Conservation (phyloP, 106 monocot genomes). For the Acorus gramineus region DNA sequence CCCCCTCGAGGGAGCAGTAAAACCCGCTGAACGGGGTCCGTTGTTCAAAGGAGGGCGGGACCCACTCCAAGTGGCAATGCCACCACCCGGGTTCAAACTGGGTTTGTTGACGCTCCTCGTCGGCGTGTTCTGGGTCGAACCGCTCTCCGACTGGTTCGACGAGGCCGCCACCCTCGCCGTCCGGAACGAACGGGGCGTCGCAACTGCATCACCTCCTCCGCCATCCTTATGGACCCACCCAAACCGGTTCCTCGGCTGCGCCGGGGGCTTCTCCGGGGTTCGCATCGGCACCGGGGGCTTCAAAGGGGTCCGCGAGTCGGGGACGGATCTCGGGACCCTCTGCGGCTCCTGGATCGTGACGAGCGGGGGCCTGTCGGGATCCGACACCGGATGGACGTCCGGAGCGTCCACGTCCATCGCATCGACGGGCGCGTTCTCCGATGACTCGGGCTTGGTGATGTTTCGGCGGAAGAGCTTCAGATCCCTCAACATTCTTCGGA, state of each 20-base stretch:
- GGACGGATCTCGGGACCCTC: constrained; percentile 16
- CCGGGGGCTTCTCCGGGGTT: constrained; percentile 65
- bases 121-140: constrained; percentile 78
- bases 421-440: constrained; percentile 58
- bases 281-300: constrained; percentile 32
- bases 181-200: constrained; percentile 52
- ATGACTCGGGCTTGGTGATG: constrained; percentile 11
- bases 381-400: constrained; percentile 16
- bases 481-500: constrained; percentile 69
- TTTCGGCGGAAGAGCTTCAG: constrained; percentile 35
- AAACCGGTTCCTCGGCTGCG: constrained; percentile 30
- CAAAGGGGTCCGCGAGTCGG: constrained; percentile 44
- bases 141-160: constrained; percentile 48
- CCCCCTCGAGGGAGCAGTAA: constrained; percentile 30
- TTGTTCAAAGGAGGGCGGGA: constrained; percentile 25
- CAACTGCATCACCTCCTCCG: constrained; percentile 19
- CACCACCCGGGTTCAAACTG: constrained; percentile 4
- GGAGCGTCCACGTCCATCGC: constrained; percentile 11
- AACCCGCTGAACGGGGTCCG: constrained; percentile 18
- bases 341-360: constrained; percentile 42
- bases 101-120: constrained; percentile 74
- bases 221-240: constrained; percentile 53
- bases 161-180: constrained; percentile 34
- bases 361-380: constrained; percentile 45
- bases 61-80: constrained; percentile 3